Evolutionary conservation across 768 basidiomycete species (phyloP).

Genomic region (Favolaschia claudopus): DNA sequence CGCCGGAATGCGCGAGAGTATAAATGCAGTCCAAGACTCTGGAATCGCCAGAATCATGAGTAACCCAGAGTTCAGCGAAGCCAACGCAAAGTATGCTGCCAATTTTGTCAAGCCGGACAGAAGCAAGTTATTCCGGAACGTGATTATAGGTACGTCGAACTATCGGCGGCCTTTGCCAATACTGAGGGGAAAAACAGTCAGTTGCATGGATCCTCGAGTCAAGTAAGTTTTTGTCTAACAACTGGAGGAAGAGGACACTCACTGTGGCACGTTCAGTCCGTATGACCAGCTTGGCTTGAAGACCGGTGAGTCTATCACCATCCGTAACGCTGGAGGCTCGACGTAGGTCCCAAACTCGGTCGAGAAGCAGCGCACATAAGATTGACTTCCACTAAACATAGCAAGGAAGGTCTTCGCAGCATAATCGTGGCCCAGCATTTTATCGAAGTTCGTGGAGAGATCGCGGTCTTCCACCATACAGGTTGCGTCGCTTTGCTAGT

Average conservation of each 20-base stretch:
- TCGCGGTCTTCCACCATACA: conserved; percentile 62
- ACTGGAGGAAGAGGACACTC: not conserved
- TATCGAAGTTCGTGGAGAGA: conserved; percentile 53
- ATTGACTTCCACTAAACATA: conserved; percentile 21
- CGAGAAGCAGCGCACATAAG: not conserved
- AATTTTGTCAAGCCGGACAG: conserved; percentile 50
- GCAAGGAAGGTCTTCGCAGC: conserved; percentile 54
- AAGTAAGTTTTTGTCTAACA: conserved; percentile 39
- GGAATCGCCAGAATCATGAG: not conserved
- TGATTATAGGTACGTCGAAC: conserved; percentile 42
- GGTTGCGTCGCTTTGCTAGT: too few species aligned
- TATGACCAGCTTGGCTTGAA: conserved; percentile 51
- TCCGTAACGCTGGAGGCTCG: conserved; percentile 58
- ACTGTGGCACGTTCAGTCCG: too few species aligned
- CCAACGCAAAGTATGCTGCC: conserved; percentile 49
- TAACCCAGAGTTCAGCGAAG: not conserved
- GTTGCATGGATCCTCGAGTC: conserved; percentile 63
- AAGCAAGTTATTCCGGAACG: conserved; percentile 41
- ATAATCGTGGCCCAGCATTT: conserved; percentile 61
- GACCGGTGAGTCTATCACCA: conserved; percentile 59
- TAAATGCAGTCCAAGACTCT: not conserved
- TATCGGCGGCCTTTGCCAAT: too few species aligned
- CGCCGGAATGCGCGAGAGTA: not conserved
- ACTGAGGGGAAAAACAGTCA: conserved; percentile 36
- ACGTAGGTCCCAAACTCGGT: conserved; percentile 45